Evolutionary conservation across 139 green algal genomes (phyloP).

Genomic region (Chlorella sorokiniana): DNA sequence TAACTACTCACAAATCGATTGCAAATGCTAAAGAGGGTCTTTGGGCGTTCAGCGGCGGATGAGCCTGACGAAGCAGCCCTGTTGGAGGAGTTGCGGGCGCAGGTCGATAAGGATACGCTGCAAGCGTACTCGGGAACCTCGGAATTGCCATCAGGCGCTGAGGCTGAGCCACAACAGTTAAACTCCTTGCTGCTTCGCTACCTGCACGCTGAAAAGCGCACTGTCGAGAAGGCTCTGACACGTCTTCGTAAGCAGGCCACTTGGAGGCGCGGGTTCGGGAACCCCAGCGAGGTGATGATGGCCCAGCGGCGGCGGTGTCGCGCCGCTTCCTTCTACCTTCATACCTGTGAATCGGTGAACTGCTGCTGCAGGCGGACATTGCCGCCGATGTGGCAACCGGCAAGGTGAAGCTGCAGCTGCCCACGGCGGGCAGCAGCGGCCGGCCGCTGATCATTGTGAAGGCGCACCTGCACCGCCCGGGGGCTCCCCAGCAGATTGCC

Average conservation of each 20-base stretch:
- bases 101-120: background rate
- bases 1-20: background rate
- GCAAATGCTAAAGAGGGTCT: background rate
- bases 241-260: background rate
- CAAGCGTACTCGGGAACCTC: background rate
- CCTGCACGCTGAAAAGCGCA: conserved; percentile 1
- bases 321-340: background rate
- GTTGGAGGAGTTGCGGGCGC: background rate
- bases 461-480: background rate
- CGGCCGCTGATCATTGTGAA: conserved; percentile 21
- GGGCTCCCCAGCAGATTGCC: background rate
- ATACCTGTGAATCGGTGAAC: background rate
- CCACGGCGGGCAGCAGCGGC: background rate
- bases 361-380: conserved; percentile 2
- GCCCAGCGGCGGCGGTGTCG: background rate
- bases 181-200: conserved; percentile 14
- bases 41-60: background rate
- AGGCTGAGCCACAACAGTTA: background rate
- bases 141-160: background rate
- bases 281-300: background rate
- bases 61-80: background rate
- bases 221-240: background rate
- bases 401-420: conserved; percentile 26
- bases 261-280: background rate
- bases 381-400: background rate